Conservation (phyloP, 2,329 filamentous ascomycete species). For the Talaromyces atroroseus region DNA sequence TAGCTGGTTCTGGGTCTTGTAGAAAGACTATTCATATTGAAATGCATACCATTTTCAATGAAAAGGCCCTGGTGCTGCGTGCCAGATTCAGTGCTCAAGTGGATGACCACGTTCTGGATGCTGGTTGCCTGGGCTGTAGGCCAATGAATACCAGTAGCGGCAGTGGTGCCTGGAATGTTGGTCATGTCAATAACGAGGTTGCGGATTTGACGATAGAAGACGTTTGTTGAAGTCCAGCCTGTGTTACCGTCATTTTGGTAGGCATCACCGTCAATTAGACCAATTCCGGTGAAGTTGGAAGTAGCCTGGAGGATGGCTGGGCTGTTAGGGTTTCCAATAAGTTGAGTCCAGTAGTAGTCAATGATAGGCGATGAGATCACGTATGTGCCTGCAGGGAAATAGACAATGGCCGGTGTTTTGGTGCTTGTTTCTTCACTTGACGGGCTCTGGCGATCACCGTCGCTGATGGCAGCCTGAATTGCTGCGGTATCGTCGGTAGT, state of each 20-base stretch:
- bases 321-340: constrained; percentile 57
- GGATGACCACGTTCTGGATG: constrained; percentile 58
- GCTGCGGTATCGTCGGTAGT: constrained; percentile 53
- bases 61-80: constrained; percentile 55
- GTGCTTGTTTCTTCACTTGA: constrained; percentile 39
- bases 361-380: constrained; percentile 53
- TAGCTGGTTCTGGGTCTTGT: not conserved
- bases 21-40: not conserved
- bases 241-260: constrained; percentile 41
- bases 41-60: constrained; percentile 49
- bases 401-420: constrained; percentile 51
- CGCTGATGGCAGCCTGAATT: constrained; percentile 46
- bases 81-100: constrained; percentile 44
- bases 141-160: constrained; percentile 47
- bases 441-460: constrained; percentile 42
- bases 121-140: constrained; percentile 53
- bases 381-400: constrained; percentile 58
- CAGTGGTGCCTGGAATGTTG: constrained; percentile 24
- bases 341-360: constrained; percentile 59
- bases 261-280: constrained; percentile 54
- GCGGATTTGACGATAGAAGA: constrained; percentile 60
- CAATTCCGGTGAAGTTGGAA: constrained; percentile 48
- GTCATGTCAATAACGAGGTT: constrained; percentile 60
- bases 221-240: constrained; percentile 46
- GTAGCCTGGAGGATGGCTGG: constrained; percentile 52